Base-by-base conservation (phyloP, 148 eudicot species). In the Linanthus parryae region DNA sequence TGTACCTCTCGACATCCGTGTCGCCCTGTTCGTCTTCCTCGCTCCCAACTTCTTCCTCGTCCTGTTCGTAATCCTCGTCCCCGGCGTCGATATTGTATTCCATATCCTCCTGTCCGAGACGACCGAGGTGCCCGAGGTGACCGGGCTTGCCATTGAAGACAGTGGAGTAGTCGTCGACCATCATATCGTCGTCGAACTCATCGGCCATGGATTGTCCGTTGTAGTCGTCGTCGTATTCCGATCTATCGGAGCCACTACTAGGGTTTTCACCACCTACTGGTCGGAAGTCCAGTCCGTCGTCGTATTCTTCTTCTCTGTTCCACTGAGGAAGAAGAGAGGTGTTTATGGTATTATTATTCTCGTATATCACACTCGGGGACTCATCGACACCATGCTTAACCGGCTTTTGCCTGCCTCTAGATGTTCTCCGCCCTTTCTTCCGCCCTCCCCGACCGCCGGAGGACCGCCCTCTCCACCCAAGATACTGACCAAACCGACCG, bases 391-490 rank as follows among this genome's bases (percentile, higher is more conserved):
- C 52, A 1, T 17, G n/a, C 22, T 58, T 56, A 1, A 33, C 60
- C 8, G 69, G 35, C 30, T 72, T 72, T 52, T 49, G 65, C 47
- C 72, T 38, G 36, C 61, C 62, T 48, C 70, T 49, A 19, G 54
- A 45, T 1, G 68, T 49, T 28, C 64, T 68, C 12, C 68, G 63
- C 31, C 72, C 73, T 30, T 64, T 36, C 58, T 61, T 72, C 27
- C 63, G 67, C 9, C 74, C 65, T 45, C 81, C 76, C 46, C 65
- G 57, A 7, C 63, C 73, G 24, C 64, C 73, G 18, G 44, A 1
- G 31, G 55, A 24, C 23, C 75, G 72, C 7, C 73, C 73, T 66
- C 67, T 76, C 73, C 76, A 71, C 11, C 59, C 75, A 2, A 49
- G 58, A 14, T 65, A 38, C 30, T 64, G 62, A 20, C n/a, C n/a